Percentiles rank a stretch among this genome's conserved stretches.
Evolutionary conservation across 208 protist genomes (phyloP).

Genomic region (Naegleria gruberi): DNA sequence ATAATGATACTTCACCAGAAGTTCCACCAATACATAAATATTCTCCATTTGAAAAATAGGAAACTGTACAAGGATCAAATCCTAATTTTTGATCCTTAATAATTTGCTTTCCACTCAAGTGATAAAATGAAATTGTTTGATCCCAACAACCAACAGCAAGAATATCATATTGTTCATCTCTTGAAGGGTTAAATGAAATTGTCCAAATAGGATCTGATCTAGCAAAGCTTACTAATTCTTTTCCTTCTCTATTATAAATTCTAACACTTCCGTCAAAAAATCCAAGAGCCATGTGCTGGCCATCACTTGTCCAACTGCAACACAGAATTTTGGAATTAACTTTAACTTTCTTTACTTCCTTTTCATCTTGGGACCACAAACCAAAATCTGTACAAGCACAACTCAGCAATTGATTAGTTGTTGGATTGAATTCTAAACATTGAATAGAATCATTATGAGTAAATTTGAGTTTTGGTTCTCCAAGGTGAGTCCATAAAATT

Average conservation of each 20-base stretch:
- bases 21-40: constrained; percentile 84
- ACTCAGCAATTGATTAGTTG: constrained; percentile 66
- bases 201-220: constrained; percentile 81
- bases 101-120: constrained; percentile 60
- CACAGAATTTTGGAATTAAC: constrained; percentile 74
- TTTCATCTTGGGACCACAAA: constrained; percentile 81
- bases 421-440: constrained; percentile 79
- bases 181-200: constrained; percentile 76
- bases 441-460: constrained; percentile 88
- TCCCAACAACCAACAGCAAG: constrained; percentile 89
- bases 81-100: constrained; percentile 63
- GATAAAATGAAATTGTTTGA: constrained; percentile 86
- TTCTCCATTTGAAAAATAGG: constrained; percentile 74
- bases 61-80: constrained; percentile 83
- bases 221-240: constrained; percentile 55
- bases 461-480: constrained; percentile 87
- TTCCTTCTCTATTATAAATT: constrained; percentile 44
- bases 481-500: constrained; percentile 85
- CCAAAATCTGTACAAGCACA: constrained; percentile 83
- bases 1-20: constrained; percentile 74
- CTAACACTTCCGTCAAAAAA: constrained; percentile 65
- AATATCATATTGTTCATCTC: constrained; percentile 70
- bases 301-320: constrained; percentile 81
- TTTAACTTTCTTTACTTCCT: constrained; percentile 73
- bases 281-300: constrained; percentile 80